Conservation (phyloP, 116 monocot species). For the Posidonia oceanica region DNA sequence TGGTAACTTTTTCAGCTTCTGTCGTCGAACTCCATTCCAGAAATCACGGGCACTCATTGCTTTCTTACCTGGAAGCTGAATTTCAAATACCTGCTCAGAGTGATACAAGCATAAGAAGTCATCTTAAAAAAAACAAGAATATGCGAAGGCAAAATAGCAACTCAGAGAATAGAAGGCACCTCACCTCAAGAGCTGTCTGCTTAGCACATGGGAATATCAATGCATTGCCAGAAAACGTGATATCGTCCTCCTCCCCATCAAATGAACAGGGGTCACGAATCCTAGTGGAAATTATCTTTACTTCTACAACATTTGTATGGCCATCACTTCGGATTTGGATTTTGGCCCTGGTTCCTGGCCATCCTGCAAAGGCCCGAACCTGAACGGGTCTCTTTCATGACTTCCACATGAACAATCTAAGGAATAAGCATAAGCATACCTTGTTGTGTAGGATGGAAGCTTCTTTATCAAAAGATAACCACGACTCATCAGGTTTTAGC, state of each 20-base stretch:
- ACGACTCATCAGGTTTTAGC: slow-evolving; percentile 75
- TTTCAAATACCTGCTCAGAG: slow-evolving; percentile 51
- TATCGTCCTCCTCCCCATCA: slow-evolving; percentile 35
- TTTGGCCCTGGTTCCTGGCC: slow-evolving; percentile 88
- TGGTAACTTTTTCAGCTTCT: slow-evolving; percentile 38
- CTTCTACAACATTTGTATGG: slow-evolving; percentile 31
- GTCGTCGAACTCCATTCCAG: slow-evolving; percentile 89
- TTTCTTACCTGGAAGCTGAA: slow-evolving; percentile 91
- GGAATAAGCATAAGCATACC: slow-evolving; percentile 30
- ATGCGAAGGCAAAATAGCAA: neutral
- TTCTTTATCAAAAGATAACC: slow-evolving; percentile 82
- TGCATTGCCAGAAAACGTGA: slow-evolving; percentile 38
- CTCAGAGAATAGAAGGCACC: slow-evolving; percentile 20
- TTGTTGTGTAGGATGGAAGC: slow-evolving; percentile 77
- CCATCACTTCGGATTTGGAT: slow-evolving; percentile 35
- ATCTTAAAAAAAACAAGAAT: no score
- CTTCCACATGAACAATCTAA: neutral
- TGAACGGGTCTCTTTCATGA: slow-evolving; percentile 34
- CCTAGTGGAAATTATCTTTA: slow-evolving; percentile 82
- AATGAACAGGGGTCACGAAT: slow-evolving; percentile 9
- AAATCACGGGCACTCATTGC: slow-evolving; percentile 61
- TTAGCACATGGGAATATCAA: slow-evolving; percentile 66
- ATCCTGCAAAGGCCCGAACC: slow-evolving; percentile 96
- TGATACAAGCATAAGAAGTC: neutral
- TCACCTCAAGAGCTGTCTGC: slow-evolving; percentile 79